A percentile compares a stretch with the other conserved stretches of the same genome.
phyloP scores from a whole-genome alignment of 495 filamentous ascomycete genomes.

The Hyaloscypha variabilis region DNA sequence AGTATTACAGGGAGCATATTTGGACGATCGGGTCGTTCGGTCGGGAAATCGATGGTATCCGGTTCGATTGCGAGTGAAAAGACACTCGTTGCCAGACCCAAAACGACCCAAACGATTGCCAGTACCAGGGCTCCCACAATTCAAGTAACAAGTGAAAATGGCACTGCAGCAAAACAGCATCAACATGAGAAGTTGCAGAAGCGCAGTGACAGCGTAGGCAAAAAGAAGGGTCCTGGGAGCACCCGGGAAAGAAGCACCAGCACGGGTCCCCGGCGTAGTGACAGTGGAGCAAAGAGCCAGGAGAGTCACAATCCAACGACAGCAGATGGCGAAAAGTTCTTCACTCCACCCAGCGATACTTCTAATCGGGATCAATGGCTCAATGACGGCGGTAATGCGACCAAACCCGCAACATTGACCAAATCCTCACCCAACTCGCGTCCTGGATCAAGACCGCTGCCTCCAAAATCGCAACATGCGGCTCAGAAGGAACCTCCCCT shows the following conservation, averaged over 20 bases:
- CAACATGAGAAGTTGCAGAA: slow-evolving; percentile 48
- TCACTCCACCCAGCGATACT: slow-evolving; percentile 39
- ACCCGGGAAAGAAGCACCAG: slow-evolving; percentile 26
- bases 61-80: slow-evolving; percentile 34
- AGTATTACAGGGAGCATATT: slow-evolving; percentile 78
- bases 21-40: slow-evolving; percentile 43
- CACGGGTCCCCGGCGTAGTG: slow-evolving; percentile 6
- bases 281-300: background rate
- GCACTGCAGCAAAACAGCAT: slow-evolving; percentile 24
- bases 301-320: slow-evolving; percentile 30
- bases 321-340: slow-evolving; percentile 42
- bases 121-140: slow-evolving; percentile 47
- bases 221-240: slow-evolving; percentile 14
- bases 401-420: background rate
- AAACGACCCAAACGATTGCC: slow-evolving; percentile 45
- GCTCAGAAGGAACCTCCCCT: slow-evolving; percentile 44
- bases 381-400: background rate
- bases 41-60: slow-evolving; percentile 38
- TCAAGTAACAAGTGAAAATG: slow-evolving; percentile 50
- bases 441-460: slow-evolving; percentile 34
- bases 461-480: slow-evolving; percentile 48
- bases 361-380: slow-evolving; percentile 11
- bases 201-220: slow-evolving; percentile 37
- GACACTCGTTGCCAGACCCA: slow-evolving; percentile 41
- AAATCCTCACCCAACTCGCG: slow-evolving; percentile 22